Evolutionary conservation across 2,329 filamentous ascomycete species (phyloP).

Genomic region (Colletotrichum incanum): DNA sequence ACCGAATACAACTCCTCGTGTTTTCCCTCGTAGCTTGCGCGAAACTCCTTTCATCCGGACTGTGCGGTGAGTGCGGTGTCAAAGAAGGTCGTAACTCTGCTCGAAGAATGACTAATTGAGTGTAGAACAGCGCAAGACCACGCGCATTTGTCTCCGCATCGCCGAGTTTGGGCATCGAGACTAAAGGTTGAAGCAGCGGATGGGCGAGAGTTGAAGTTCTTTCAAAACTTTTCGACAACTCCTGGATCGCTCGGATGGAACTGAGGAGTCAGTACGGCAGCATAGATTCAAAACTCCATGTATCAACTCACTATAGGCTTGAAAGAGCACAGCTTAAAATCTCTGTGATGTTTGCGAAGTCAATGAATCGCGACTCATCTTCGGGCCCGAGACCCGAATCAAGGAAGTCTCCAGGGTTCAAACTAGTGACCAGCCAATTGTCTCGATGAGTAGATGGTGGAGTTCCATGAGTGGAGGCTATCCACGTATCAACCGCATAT

Average conservation of each 20-base stretch:
- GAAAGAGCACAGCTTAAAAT: background rate
- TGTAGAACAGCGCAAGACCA: background rate
- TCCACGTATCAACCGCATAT: conserved; percentile 44
- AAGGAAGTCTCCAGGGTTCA: background rate
- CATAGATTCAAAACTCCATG: background rate
- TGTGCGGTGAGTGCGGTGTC: background rate
- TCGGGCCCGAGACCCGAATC: conserved; percentile 6
- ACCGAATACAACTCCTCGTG: background rate
- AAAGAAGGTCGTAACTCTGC: background rate
- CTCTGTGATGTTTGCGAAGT: conserved; percentile 1
- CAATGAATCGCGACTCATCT: background rate
- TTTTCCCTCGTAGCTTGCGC: background rate
- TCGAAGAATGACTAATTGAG: conserved; percentile 6
- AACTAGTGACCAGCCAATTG: background rate
- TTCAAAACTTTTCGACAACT: background rate
- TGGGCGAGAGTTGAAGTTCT: background rate
- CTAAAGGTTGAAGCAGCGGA: background rate
- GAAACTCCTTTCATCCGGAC: no score
- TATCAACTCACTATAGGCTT: conserved; percentile 16
- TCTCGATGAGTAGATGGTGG: conserved; percentile 35
- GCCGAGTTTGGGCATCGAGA: accelerated
- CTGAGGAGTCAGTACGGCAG: background rate
- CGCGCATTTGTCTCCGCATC: background rate
- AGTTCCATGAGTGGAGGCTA: conserved; percentile 42
- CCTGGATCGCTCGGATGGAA: background rate